A percentile compares a stretch with the other conserved stretches of the same genome.
phyloP scores from a whole-genome alignment of 768 basidiomycete species.

The Suillus alpinus region DNA sequence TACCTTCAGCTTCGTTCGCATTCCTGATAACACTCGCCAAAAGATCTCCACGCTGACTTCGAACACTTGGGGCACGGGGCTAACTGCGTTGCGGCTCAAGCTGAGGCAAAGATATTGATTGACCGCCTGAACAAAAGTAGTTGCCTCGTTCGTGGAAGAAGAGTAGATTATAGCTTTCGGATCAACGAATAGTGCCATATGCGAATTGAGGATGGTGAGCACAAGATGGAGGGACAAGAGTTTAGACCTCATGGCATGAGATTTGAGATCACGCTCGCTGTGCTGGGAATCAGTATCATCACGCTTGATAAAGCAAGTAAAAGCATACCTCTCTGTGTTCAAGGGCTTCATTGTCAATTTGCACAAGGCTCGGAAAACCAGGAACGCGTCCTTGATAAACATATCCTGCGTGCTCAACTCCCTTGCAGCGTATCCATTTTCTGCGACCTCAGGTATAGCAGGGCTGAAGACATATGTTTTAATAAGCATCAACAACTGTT shows the following conservation, averaged over 20 bases:
- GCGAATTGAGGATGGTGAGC: conserved; percentile 85
- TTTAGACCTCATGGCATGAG: conserved; percentile 97
- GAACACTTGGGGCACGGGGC: conserved; percentile 94
- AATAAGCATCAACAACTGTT: neutral
- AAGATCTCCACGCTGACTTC: conserved; percentile 98
- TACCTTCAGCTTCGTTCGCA: conserved; percentile 96
- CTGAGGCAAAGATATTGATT: conserved; percentile 95
- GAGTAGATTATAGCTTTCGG: conserved; percentile 90
- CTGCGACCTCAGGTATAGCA: neutral
- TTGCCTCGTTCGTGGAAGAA: conserved; percentile 82
- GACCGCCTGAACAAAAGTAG: conserved; percentile 86
- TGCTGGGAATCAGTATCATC: conserved; percentile 14
- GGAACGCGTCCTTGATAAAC: conserved; percentile 95
- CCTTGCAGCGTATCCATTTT: conserved; percentile 26
- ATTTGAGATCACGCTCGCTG: conserved; percentile 94
- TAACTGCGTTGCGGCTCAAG: conserved; percentile 92
- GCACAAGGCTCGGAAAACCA: conserved; percentile 95
- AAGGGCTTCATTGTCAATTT: conserved; percentile 98
- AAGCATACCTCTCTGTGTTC: conserved; percentile 80
- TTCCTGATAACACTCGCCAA: conserved; percentile 91
- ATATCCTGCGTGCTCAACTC: conserved; percentile 78
- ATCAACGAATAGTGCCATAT: conserved; percentile 88
- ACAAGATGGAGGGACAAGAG: conserved; percentile 92
- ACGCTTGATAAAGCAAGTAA: neutral
- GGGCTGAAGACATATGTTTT: neutral